Evolutionary conservation across 495 filamentous ascomycete species (phyloP), one percentile per base, ranked within the genome.

Genomic region (Talaromyces thailandensis): DNA sequence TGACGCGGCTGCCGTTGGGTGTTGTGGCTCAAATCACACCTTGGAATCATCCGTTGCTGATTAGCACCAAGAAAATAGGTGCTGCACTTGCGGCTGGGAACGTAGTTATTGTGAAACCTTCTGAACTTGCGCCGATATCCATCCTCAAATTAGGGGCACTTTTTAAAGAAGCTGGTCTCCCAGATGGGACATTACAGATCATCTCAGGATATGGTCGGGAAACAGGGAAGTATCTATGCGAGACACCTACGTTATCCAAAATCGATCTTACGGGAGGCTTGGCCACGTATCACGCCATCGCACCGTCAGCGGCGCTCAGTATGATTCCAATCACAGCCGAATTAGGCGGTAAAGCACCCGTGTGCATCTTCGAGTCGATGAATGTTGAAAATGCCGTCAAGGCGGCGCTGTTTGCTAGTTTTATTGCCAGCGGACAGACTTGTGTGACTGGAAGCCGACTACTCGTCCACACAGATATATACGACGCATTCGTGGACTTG

Each of bases 21-120:
- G 85, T 88, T 0, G 84, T 87, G 0, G 83, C 77, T 3, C 82
- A 82, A 60, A 85, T 89, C 61, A 86, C 84, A 0, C 85, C 86
- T 8, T 89, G 85, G 72, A 88, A 88, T 67, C 82, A 86, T 61
- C 84, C 85, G 2, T 69, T 88, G 8, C 71, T 86, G 18, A 86
- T 87, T 61, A 81, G 83, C n/a, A 80, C 80, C 26, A 86, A 84
- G 75, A 87, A 87, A 64, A 71, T 86, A 29, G 84, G 76, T 4
- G 81, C 84, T 0, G 84, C 85, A 0, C 75, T 88, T 4, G 83
- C 82, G 3, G 82, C 84, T 0, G 86, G 86, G 0, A 87, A 88
- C 64, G 79, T 77, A 26, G 80, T 88, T 0, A 75, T 88, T 40
- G 70, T 87, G 12, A 87, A 88, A 71, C 81, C 83, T 2, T 84